Base-by-base conservation (phyloP, 768 basidiomycete species). In the Agrocybe chaxingu region DNA sequence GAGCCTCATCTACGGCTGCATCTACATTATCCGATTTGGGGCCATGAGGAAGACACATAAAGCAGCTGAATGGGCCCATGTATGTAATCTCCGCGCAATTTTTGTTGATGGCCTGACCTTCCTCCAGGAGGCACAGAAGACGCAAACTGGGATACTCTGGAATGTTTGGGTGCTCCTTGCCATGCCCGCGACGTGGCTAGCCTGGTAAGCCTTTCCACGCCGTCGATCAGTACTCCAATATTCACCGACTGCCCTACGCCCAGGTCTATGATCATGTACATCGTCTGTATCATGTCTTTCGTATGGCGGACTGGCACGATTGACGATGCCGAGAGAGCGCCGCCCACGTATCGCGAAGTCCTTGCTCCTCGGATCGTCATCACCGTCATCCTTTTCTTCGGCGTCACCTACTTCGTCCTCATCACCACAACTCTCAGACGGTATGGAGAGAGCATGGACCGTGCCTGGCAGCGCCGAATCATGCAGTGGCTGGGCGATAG, bases 81-180 rank as follows among this genome's bases (percentile, higher is more conserved):
- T 82, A 53, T 16, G 62, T 56, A 3, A 2, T 24, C 39, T 24
- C 8, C 12, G 7, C 42, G 0, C 11, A 10, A 19, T 18, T n/a
- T 8, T 8, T 6, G 0, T 29, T 16, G 13, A 10, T 47, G 11
- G 43, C 33, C 8, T 48, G 16, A 29, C 39, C 7, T 33, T 2
- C 16, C 37, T 24, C 8, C 45, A 85, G 80, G 85, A 86, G 58
- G 78, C 82, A 2, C 74, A 77, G 43, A 65, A 64, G 38, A 54
- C 56, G 2, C 57, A 52, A 9, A 57, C 64, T 0, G 42, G 43
- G 0, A 64, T 70, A 29, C 67, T 58, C 51, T 74, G 85, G 85
- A 87, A 87, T 52, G 80, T 86, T 12, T 86, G 85, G 84, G 77
- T 86, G 1, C 53, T 87, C 13, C 70, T 87, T 29, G 79, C 84